A percentile compares a stretch with the other conserved stretches of the same genome.
Evolutionary conservation across 2,329 filamentous ascomycete species (phyloP).

Genomic region (Venturia effusa): DNA sequence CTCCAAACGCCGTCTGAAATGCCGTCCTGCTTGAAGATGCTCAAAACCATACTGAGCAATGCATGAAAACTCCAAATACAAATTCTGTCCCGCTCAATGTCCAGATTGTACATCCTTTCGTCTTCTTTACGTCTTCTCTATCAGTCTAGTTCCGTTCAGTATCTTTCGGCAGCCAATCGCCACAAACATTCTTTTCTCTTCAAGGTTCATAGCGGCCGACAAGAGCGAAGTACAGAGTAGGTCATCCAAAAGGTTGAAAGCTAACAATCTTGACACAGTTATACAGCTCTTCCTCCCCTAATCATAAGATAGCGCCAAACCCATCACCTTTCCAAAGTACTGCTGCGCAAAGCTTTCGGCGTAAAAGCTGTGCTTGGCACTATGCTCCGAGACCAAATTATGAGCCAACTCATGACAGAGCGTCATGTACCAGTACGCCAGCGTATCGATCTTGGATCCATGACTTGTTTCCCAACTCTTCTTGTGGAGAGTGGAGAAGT

Average conservation of each 20-base stretch:
- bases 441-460: slow-evolving; percentile 53
- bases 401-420: slow-evolving; percentile 92
- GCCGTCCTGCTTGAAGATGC: background rate
- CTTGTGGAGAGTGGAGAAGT: slow-evolving; percentile 71
- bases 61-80: background rate
- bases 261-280: background rate
- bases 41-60: background rate
- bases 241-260: background rate
- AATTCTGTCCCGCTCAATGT: background rate
- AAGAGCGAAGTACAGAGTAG: background rate
- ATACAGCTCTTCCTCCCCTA: background rate
- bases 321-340: slow-evolving; percentile 62
- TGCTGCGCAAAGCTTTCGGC: slow-evolving; percentile 45
- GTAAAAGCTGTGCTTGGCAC: slow-evolving; percentile 71
- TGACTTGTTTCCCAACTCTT: slow-evolving; percentile 19
- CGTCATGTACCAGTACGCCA: slow-evolving; percentile 91
- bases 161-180: background rate
- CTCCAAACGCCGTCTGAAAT: background rate
- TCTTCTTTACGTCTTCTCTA: background rate
- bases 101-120: background rate
- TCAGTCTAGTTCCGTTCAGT: background rate
- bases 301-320: slow-evolving; percentile 29
- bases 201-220: background rate
- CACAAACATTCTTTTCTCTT: background rate
- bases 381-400: slow-evolving; percentile 73